Conservation (phyloP, 805 yeast genomes). For the Starmerella vaccinii region DNA sequence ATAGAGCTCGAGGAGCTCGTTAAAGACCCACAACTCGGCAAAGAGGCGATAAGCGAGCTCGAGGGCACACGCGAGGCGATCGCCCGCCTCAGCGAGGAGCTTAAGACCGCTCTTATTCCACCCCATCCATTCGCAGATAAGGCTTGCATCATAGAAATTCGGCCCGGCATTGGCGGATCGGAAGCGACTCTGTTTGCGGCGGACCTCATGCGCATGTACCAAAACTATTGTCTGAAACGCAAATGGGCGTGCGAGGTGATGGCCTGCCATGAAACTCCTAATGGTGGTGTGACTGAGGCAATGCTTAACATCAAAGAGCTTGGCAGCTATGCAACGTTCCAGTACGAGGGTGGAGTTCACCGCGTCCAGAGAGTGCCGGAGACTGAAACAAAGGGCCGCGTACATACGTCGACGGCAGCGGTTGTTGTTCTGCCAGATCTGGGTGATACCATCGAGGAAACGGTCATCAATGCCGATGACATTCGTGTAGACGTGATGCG, state of each 20-base stretch:
- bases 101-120: conserved; percentile 52
- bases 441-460: conserved; percentile 43
- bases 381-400: conserved; percentile 87
- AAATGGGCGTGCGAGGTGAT: conserved; percentile 60
- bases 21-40: conserved; percentile 40
- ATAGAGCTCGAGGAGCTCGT: conserved; percentile 39
- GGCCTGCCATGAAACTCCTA: conserved; percentile 45
- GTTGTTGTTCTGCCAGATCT: conserved; percentile 75
- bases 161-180: conserved; percentile 95
- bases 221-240: conserved; percentile 51
- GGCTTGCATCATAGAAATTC: conserved; percentile 68
- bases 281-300: conserved; percentile 63
- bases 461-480: conserved; percentile 75
- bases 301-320: conserved; percentile 61
- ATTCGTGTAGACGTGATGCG: conserved; percentile 94
- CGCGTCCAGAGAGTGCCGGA: conserved; percentile 89
- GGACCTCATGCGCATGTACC: conserved; percentile 74
- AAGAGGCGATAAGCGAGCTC: conserved; percentile 57
- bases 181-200: conserved; percentile 84
- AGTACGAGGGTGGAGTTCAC: conserved; percentile 91
- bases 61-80: conserved; percentile 39
- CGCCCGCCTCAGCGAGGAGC: conserved; percentile 38
- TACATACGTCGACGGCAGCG: conserved; percentile 94
- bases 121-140: conserved; percentile 65
- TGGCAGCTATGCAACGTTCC: conserved; percentile 61